Base-by-base conservation (phyloP, 1,284 basidiomycete species). In the Bondarzewia mesenterica region DNA sequence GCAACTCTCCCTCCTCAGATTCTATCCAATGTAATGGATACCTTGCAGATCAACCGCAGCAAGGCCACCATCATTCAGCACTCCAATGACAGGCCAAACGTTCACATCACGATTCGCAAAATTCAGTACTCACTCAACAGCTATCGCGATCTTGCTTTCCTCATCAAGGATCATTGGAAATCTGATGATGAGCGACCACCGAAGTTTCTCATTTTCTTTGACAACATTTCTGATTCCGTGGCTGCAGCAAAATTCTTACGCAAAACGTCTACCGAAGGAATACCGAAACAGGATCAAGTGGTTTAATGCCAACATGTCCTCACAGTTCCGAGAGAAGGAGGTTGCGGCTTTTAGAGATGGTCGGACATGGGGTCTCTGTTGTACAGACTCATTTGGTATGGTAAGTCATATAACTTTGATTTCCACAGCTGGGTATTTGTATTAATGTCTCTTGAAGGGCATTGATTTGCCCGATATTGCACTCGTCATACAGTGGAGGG, bases 301-400 rank as follows among this genome's bases (percentile, higher is more conserved):
- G 54, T 64, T 67, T 39, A 57, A 67, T 50, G 56, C 63, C 1
- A 57, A 54, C 7, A 64, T 62, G 58, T 59, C 59, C 1, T 15
- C 51, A 1, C 36, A 49, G 7, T 64, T 56, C 41, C 53, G 62
- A 0, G 51, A 54, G 5, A 39, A 52, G 15, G 45, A 46, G 18
- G 35, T 22, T 10, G 58, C 5, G 58, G 52, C 37, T 56, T 57
- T 3, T 29, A 60, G 14, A 58, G 39, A 49, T 50, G 48, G 14
- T 64, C 63, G 3, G 60, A 68, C 47, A 50, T 60, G n/a, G 63
- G 61, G 42, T 63, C 65, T 2, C 63, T 67, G 62, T 63, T 68
- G 25, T 20, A 54, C 57, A 10, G 27, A 46, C 23, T 45, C 43
- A 2, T 45, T 45, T 22, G 43, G 43, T 7, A 45, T 36, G 43